Base-by-base conservation (phyloP, 257 asterid genomes). In the Sherardia arvensis region DNA sequence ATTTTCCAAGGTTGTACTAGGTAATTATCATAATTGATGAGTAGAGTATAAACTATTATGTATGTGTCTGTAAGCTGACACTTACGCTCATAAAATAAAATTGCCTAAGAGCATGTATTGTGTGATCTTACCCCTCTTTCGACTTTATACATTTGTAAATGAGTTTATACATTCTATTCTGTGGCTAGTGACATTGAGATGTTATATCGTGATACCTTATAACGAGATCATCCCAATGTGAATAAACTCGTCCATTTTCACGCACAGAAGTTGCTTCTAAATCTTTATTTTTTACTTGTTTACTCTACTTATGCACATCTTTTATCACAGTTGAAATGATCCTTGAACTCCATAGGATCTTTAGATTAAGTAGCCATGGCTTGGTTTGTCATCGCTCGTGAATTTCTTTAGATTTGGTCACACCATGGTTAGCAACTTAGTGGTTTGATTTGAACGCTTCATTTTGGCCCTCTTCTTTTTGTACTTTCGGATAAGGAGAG, bases 1-100 rank as follows among this genome's bases (percentile, higher is more conserved):
- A 54, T 21, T 26, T 38, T 54, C 53, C 74, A 20, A 29, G 59
- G 8, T 38, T 25, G 67, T 28, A 62, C 17, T 28, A 49, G 28
- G 49, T 29, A 30, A 22, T 15, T 11, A 45, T 62, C 28, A 61
- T 36, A 36, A 61, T 43, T 22, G 34, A 62, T 62, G 60, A 21
- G 14, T 30, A 20, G 29, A 30, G 23, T 64, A 6, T 64, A 49
- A 33, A 20, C 18, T 47, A 15, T 9, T 48, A 5, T 51, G 43
- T 48, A 6, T 49, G 17, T 18, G 51, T 43, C 51, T 43, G 27
- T 12, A 17, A 1, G 33, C 8, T 49, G 56, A 48, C 28, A 30
- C 47, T 8, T 22, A n/a, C 1, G 0, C 36, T 11, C 27, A 1
- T 18, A 64, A 12, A 59, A 59, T 38, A 53, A 38, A 27, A 20